phyloP scores from a whole-genome alignment of 139 green algal genomes.

The Dunaliella sp. region DNA sequence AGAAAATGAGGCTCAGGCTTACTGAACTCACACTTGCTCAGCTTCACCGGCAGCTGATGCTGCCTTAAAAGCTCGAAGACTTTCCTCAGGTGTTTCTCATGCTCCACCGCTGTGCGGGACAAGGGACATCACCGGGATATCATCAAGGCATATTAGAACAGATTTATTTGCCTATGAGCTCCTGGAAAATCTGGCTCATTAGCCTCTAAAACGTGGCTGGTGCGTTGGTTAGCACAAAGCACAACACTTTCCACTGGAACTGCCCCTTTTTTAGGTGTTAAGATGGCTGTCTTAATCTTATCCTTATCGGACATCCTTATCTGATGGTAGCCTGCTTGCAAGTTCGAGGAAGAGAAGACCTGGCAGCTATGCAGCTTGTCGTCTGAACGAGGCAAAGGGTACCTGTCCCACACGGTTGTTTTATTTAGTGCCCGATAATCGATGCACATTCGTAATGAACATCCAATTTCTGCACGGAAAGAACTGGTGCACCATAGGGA shows the following conservation, averaged over 20 bases:
- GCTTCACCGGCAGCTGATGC: constrained; percentile 26
- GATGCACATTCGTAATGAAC: no score
- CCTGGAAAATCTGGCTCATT: constrained; percentile 44
- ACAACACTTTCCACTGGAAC: constrained; percentile 37
- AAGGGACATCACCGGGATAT: background rate
- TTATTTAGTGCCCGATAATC: no score
- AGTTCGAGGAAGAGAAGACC: no score
- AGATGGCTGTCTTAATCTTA: constrained; percentile 26
- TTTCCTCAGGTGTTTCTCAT: background rate
- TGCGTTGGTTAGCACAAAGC: constrained; percentile 46
- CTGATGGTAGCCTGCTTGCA: no score
- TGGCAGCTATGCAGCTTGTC: no score
- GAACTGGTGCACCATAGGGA: no score
- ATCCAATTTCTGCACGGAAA: no score
- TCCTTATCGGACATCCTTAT: constrained; percentile 24
- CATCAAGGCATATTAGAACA: constrained; percentile 52
- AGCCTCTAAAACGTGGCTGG: constrained; percentile 35
- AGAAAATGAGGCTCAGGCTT: constrained; percentile 21
- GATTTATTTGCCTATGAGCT: constrained; percentile 32
- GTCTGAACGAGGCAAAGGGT: no score
- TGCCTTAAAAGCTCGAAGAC: background rate
- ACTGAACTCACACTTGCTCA: constrained; percentile 24
- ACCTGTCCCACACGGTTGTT: no score
- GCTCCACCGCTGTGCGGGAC: no score
- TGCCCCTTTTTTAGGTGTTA: constrained; percentile 4